phyloP scores from a whole-genome alignment of 2,329 filamentous ascomycete species.

The Amphichorda felina region DNA sequence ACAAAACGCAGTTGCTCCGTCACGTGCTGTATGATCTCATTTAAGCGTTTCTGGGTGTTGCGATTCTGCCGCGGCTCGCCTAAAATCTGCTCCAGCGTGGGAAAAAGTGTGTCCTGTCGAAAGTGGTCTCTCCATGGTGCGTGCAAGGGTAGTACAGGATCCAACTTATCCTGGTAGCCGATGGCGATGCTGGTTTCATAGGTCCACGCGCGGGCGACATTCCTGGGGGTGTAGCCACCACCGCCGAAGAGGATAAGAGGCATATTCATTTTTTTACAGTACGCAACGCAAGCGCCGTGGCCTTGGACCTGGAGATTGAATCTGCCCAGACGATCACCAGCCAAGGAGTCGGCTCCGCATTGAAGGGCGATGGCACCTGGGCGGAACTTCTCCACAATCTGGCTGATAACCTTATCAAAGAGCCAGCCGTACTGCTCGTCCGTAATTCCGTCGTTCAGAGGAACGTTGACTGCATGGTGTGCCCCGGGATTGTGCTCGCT shows the following conservation, averaged over 20 bases:
- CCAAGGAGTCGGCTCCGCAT: conserved; percentile 89
- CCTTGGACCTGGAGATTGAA: conserved; percentile 97
- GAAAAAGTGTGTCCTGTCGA: conserved; percentile 76
- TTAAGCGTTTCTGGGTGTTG: conserved; percentile 65
- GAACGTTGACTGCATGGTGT: conserved; percentile 83
- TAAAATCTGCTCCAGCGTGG: conserved; percentile 63
- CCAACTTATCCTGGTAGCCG: conserved; percentile 57
- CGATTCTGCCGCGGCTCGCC: conserved; percentile 63
- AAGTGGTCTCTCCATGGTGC: conserved; percentile 85
- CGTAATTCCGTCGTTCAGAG: conserved; percentile 80
- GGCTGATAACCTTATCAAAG: conserved; percentile 70
- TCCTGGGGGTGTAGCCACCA: conserved; percentile 91
- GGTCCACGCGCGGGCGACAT: conserved; percentile 93
- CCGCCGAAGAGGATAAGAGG: conserved; percentile 88
- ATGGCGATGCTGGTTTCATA: conserved; percentile 92
- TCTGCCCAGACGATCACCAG: conserved; percentile 82
- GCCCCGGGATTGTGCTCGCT: conserved; percentile 78
- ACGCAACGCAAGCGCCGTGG: conserved; percentile 83
- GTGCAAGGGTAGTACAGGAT: conserved; percentile 62
- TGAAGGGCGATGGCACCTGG: conserved; percentile 88
- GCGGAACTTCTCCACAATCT: conserved; percentile 72
- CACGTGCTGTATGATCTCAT: conserved; percentile 65
- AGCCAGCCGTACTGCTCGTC: conserved; percentile 80
- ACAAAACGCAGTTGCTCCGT: conserved; percentile 82
- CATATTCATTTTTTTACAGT: conserved; percentile 68